Conservation (phyloP, 176 grass and related monocot species). For the maize (Zea mays) region Zm-B73-REFERENCE-NAM-5.0 NC_050099.1:120037501-120038000, state of each 20-base stretch:
- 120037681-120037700: background rate
- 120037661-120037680: conserved; percentile 13
- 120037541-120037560: conserved; percentile 83
- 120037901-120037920: conserved; percentile 47
- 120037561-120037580: conserved; percentile 67
- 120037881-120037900: conserved; percentile 61
- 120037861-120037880: conserved; percentile 74
- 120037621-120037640: background rate
- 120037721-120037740: background rate
- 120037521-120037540: conserved; percentile 61
- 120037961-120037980: conserved; percentile 60
- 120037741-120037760: background rate
- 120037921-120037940: conserved; percentile 73
- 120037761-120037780: conserved; percentile 62
- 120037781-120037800: conserved; percentile 41
- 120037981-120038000: conserved; percentile 4
- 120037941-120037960: conserved; percentile 59
- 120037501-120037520: conserved; percentile 54
- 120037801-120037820: conserved; percentile 47
- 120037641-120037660: background rate
- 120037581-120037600: background rate
- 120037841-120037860: conserved; percentile 87
- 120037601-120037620: background rate
- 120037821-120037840: conserved; percentile 92
- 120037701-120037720: background rate